These are phyloP conservation scores for Peterozyma xylosa DNA, from an alignment of 805 yeast genomes.

Conservation along the genomic window DNA sequence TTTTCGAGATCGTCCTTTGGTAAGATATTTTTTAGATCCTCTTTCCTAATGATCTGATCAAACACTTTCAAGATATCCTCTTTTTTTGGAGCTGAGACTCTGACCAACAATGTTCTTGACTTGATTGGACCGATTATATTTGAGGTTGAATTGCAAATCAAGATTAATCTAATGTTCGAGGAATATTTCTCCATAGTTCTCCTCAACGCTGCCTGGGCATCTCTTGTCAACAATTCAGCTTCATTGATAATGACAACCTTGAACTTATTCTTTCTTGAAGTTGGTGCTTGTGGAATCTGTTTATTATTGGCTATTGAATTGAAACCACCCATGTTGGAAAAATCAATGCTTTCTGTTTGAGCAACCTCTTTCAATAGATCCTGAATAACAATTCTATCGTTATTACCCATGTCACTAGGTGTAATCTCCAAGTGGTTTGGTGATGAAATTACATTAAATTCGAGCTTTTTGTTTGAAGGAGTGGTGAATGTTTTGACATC, in stretches of 20 bases:
- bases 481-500: constrained; percentile 84
- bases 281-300: not conserved
- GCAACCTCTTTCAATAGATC: constrained; percentile 92
- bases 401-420: constrained; percentile 94
- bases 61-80: constrained; percentile 55
- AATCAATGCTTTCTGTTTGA: constrained; percentile 92
- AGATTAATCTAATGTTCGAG: constrained; percentile 71
- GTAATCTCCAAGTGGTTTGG: constrained; percentile 91
- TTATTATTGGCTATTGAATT: constrained; percentile 13
- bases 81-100: constrained; percentile 74
- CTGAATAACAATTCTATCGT: constrained; percentile 92
- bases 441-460: constrained; percentile 88
- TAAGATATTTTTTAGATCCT: constrained; percentile 28
- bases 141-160: constrained; percentile 85
- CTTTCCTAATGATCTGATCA: constrained; percentile 46
- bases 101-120: constrained; percentile 83
- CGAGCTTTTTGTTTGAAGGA: constrained; percentile 66
- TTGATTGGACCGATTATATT: constrained; percentile 91
- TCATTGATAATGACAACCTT: constrained; percentile 84
- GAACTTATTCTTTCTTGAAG: constrained; percentile 39
- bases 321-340: constrained; percentile 25
- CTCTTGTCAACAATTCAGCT: constrained; percentile 83
- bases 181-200: constrained; percentile 96
- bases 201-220: constrained; percentile 93
- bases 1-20: constrained; percentile 28